Percentiles rank a stretch among this genome's conserved stretches.
phyloP scores from a whole-genome alignment of 805 yeast species.

The Zygosaccharomyces siamensis region DNA sequence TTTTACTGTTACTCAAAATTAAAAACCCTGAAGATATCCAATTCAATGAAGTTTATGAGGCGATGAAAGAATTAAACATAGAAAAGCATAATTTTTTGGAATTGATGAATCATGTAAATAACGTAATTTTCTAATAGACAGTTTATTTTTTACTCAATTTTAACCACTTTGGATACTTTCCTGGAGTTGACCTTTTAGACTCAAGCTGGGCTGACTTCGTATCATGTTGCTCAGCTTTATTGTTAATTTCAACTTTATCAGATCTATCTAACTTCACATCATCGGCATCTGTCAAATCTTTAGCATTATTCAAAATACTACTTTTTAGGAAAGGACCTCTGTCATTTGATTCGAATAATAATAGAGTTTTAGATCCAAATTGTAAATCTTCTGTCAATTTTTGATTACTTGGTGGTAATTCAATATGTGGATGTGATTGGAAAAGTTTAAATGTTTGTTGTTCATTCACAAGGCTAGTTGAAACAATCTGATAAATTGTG shows the following conservation, averaged over 20 bases:
- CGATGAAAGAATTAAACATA: constrained; percentile 15
- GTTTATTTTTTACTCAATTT: constrained; percentile 36
- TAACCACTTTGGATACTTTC: constrained; percentile 40
- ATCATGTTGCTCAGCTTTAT: background rate
- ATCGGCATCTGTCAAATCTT: constrained; percentile 33
- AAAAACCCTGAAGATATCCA: constrained; percentile 16
- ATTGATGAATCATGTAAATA: constrained; percentile 6
- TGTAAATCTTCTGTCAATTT: constrained; percentile 37
- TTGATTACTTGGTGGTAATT: constrained; percentile 31
- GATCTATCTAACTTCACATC: constrained; percentile 15
- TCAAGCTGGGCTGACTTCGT: background rate
- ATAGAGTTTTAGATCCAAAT: constrained; percentile 45
- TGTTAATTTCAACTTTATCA: background rate
- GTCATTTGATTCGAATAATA: constrained; percentile 34
- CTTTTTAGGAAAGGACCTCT: constrained; percentile 31
- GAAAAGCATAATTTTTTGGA: constrained; percentile 1
- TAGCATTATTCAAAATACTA: constrained; percentile 31
- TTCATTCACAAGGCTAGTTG: constrained; percentile 30
- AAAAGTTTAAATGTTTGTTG: constrained; percentile 37
- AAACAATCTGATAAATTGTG: constrained; percentile 30
- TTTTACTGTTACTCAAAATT: constrained; percentile 13
- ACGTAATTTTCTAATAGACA: constrained; percentile 1
- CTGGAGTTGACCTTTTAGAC: constrained; percentile 9
- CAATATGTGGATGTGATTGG: constrained; percentile 46
- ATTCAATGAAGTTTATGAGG: constrained; percentile 13